phyloP scores from a whole-genome alignment of 129 eudicot genomes.

The Flaveria bidentis region DNA sequence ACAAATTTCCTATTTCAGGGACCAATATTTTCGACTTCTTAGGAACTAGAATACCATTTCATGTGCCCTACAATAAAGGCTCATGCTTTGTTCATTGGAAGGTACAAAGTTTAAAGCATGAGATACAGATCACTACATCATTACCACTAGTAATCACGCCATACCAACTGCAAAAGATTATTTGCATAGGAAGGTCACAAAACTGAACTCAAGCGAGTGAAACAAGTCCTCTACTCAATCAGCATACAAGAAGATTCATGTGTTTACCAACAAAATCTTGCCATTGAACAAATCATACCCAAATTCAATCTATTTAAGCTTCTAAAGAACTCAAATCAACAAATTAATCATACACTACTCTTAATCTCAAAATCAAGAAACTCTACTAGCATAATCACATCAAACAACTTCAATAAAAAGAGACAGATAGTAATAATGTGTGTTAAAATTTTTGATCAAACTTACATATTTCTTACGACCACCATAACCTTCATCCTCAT shows the following conservation, averaged over 20 bases:
- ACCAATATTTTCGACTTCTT: not conserved
- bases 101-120: not conserved
- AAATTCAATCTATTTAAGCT: not conserved
- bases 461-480: constrained; percentile 84
- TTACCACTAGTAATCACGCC: not conserved
- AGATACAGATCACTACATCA: not conserved
- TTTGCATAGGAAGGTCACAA: not conserved
- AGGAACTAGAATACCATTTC: not conserved
- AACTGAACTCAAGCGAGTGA: not conserved
- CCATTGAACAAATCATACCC: not conserved
- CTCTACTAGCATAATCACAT: not conserved
- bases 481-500: constrained; percentile 56
- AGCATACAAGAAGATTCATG: not conserved
- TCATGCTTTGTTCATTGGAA: not conserved
- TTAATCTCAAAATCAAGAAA: not conserved
- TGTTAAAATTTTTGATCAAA: not conserved
- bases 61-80: not conserved
- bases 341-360: constrained; percentile 4
- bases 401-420: not conserved
- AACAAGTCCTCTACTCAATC: constrained; percentile 11
- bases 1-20: not conserved
- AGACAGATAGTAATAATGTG: not conserved
- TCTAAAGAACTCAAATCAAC: constrained; percentile 7
- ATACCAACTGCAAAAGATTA: not conserved
- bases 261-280: too few species aligned